Conservation (phyloP, 345 rosid genomes). For the Mercurialis annua region DNA sequence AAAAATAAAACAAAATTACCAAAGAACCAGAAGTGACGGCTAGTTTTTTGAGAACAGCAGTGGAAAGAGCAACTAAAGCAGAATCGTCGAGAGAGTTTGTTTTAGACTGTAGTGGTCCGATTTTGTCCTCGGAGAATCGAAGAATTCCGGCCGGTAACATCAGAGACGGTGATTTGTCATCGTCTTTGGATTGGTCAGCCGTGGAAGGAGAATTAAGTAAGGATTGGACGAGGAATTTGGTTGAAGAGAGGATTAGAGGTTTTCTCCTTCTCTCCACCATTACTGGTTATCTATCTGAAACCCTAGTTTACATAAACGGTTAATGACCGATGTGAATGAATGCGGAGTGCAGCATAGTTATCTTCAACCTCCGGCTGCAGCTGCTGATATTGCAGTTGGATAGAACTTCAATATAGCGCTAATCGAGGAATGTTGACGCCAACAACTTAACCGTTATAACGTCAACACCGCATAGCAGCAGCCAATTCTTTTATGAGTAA, state of each 20-base stretch:
- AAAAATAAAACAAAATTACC: constrained; percentile 28
- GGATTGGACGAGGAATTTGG: constrained; percentile 59
- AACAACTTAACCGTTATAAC: constrained; percentile 7
- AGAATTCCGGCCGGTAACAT: constrained; percentile 69
- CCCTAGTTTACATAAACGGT: background rate
- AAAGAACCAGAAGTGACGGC: constrained; percentile 70
- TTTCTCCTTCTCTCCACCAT: constrained; percentile 45
- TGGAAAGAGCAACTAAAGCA: constrained; percentile 62
- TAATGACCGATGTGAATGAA: background rate
- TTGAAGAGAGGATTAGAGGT: constrained; percentile 81
- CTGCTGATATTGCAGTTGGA: background rate
- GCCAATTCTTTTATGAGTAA: no score
- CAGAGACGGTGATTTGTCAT: constrained; percentile 19
- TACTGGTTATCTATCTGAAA: background rate
- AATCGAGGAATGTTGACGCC: constrained; percentile 17
- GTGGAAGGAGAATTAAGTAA: constrained; percentile 42
- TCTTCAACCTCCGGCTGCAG: no score
- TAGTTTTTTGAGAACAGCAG: constrained; percentile 60
- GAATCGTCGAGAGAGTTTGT: constrained; percentile 56
- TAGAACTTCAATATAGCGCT: background rate
- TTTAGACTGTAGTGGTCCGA: constrained; percentile 27
- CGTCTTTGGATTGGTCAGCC: constrained; percentile 3
- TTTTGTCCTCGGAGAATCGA: constrained; percentile 37
- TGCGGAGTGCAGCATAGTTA: no score
- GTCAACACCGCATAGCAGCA: no score